These are phyloP conservation scores for Vigna radiata DNA, from an alignment of 306 rosid species.

Conservation along the genomic window DNA sequence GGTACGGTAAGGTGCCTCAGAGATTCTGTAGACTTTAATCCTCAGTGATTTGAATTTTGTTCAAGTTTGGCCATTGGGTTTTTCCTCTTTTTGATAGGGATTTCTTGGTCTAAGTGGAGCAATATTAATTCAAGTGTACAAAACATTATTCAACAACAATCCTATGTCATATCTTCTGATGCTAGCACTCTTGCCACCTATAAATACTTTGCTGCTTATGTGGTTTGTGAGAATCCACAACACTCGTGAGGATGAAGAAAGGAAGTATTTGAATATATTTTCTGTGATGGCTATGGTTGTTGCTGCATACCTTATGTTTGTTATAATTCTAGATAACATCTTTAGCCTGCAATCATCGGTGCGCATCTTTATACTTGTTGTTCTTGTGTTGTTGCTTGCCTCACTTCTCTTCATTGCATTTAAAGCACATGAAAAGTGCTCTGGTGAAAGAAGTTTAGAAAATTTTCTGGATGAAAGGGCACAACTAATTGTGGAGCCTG, in stretches of 20 bases:
- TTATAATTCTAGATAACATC: conserved; percentile 62
- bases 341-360: conserved; percentile 51
- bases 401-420: conserved; percentile 66
- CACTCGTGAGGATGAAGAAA: conserved; percentile 50
- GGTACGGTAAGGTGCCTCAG: too few species aligned
- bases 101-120: conserved; percentile 94
- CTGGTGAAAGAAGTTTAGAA: conserved; percentile 15
- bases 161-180: conserved; percentile 67
- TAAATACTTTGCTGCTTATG: conserved; percentile 59
- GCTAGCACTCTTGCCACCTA: conserved; percentile 76
- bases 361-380: conserved; percentile 42
- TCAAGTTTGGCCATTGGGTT: conserved; percentile 27
- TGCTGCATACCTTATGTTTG: conserved; percentile 70
- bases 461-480: conserved; percentile 42
- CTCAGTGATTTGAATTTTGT: conserved; percentile 28
- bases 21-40: neutral
- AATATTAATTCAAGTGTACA: conserved; percentile 70
- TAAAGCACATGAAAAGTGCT: conserved; percentile 52
- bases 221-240: conserved; percentile 74
- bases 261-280: conserved; percentile 66
- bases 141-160: conserved; percentile 55
- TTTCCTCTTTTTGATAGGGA: conserved; percentile 56
- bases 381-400: conserved; percentile 61
- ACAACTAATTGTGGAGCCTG: conserved; percentile 41
- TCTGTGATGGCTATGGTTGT: conserved; percentile 62